Base-by-base conservation (phyloP, 805 yeast genomes). In the Cyberlindnera suaveolens region DNA sequence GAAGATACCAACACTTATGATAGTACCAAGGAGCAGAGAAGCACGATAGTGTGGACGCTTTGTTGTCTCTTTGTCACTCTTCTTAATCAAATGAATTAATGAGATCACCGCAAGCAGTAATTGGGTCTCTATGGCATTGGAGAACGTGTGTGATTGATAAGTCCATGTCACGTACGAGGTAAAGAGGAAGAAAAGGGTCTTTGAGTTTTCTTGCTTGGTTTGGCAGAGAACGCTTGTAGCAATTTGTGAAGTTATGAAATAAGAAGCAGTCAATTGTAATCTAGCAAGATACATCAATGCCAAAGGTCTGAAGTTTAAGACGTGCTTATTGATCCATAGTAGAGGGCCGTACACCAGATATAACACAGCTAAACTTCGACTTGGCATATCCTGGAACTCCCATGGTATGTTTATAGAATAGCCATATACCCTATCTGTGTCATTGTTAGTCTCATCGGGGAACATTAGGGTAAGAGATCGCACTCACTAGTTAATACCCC, bases 111-210 rank as follows among this genome's bases (percentile, higher is more conserved):
- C 45, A 54, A 46, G 70, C 67, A 58, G 48, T 20, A 58, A 43
- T 65, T 60, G 32, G 1, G 85, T 83, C 60, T 93, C 99, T 2
- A 86, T 56, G 18, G 89, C 77, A 58, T 93, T 93, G n/a, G 96
- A 85, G 54, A 93, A 85, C 1, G 95, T 80, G 58, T 89, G 97
- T 0, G 86, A 71, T 58, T 93, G 98, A 54, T 81, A 81, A 0
- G 82, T 77, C 67, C 87, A 70, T 0, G 95, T 81, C 29, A 88
- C 72, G 56, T 85, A 91, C 2, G 82, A 76, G 1, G 78, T 68
- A 29, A 70, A 64, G n/a, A 72, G 64, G 36, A 73, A 65, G 30
- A 71, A 54, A 38, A 69, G 41, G 14, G 66, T 53, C 42, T 56
- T 53, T 18, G 71, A 60, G 26, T 74, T 60, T 49, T 77, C 81